Percentiles rank a stretch among this genome's conserved stretches.
These are phyloP conservation scores for Saccharum officinarum DNA, from an alignment of 176 grass and related monocot genomes.

Conservation along the genomic window DNA sequence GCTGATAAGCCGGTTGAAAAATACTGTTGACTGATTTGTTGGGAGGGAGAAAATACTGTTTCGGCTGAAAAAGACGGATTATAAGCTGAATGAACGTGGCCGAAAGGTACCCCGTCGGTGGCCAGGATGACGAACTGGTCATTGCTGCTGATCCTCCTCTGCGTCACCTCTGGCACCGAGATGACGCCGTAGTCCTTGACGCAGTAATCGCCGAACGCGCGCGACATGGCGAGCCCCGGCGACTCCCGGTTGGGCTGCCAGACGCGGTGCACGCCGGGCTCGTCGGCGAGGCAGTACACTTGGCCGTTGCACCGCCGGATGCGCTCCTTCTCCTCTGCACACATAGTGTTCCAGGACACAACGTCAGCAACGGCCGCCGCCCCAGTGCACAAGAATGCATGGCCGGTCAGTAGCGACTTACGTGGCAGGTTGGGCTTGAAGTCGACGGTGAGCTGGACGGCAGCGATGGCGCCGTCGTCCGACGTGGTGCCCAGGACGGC, in stretches of 20 bases:
- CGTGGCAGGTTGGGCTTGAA: slow-evolving; percentile 89
- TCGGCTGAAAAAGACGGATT: no score
- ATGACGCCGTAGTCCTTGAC: slow-evolving; percentile 82
- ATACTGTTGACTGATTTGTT: no score
- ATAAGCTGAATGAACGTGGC: no score
- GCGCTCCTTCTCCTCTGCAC: slow-evolving; percentile 75
- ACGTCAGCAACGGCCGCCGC: background rate
- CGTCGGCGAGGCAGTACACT: slow-evolving; percentile 66
- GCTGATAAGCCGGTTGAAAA: no score
- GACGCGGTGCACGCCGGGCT: slow-evolving; percentile 78
- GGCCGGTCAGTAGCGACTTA: slow-evolving; percentile 23
- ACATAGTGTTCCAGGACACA: background rate
- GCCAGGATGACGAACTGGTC: slow-evolving; percentile 89
- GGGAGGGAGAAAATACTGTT: no score
- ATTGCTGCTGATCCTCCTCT: slow-evolving; percentile 48
- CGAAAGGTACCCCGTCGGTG: slow-evolving; percentile 80
- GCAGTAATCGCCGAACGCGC: slow-evolving; percentile 88
- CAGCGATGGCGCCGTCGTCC: slow-evolving; percentile 48
- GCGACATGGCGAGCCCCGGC: slow-evolving; percentile 92
- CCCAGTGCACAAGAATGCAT: background rate
- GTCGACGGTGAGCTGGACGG: slow-evolving; percentile 86
- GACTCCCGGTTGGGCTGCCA: slow-evolving; percentile 65
- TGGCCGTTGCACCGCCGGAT: slow-evolving; percentile 77
- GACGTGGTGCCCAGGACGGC: slow-evolving; percentile 65
- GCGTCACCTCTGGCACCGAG: slow-evolving; percentile 79